phyloP scores from a whole-genome alignment of 2,329 filamentous ascomycete species.

The Apiospora marii region DNA sequence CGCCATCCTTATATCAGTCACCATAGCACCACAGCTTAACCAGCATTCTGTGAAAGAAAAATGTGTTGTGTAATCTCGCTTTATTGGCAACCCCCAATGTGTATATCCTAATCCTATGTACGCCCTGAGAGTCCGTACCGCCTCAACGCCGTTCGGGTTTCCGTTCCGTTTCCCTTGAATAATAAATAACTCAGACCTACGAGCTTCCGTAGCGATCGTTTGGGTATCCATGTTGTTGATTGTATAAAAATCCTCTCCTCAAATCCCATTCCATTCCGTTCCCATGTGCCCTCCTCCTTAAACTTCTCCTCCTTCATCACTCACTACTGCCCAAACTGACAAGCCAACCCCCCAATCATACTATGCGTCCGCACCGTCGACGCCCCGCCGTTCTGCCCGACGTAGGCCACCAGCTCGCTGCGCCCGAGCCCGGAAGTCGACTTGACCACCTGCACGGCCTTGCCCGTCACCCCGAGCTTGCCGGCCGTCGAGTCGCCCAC shows the following conservation, averaged over 20 bases:
- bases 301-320: too few relatives aligned
- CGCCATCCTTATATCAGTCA: not conserved
- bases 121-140: not conserved
- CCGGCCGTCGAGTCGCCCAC: slow-evolving; percentile 51
- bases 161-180: not conserved
- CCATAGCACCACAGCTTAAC: not conserved
- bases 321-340: slow-evolving; percentile 31
- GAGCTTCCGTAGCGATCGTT: slow-evolving; percentile 14
- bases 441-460: slow-evolving; percentile 50
- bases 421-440: slow-evolving; percentile 42
- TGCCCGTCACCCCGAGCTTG: slow-evolving; percentile 48
- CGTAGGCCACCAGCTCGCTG: slow-evolving; percentile 46
- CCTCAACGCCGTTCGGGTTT: not conserved
- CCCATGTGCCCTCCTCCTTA: not conserved
- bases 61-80: not conserved
- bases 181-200: slow-evolving; percentile 9
- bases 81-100: not conserved
- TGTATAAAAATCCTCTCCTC: not conserved
- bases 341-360: slow-evolving; percentile 41
- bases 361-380: slow-evolving; percentile 44
- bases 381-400: slow-evolving; percentile 47
- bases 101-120: not conserved
- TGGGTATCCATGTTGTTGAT: slow-evolving; percentile 15
- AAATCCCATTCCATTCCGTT: not conserved
- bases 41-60: not conserved